Conservation (phyloP, 2,329 filamentous ascomycete species). For the Venturia asperata region DNA sequence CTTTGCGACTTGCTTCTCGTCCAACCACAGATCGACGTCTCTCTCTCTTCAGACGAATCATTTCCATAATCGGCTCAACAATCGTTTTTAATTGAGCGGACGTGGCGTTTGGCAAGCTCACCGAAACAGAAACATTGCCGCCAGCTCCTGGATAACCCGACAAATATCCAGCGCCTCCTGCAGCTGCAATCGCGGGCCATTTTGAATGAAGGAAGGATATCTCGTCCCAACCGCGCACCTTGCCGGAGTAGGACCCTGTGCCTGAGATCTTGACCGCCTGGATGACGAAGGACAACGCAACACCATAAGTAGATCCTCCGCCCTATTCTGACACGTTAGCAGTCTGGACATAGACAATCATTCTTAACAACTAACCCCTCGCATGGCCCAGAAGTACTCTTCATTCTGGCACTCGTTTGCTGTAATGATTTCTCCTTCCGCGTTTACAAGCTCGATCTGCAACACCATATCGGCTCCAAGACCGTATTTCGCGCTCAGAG, state of each 20-base stretch:
- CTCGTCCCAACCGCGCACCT: conserved; percentile 12
- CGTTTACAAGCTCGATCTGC: conserved; percentile 35
- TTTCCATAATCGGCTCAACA: conserved; percentile 13
- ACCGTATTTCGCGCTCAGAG: conserved; percentile 29
- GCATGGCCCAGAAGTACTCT: conserved; percentile 15
- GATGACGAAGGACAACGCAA: conserved; percentile 12
- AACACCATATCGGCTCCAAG: conserved; percentile 25
- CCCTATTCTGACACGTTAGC: neutral
- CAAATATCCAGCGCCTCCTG: conserved; percentile 6
- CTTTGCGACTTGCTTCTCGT: neutral
- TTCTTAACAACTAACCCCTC: conserved; percentile 3
- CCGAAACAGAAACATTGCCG: neutral
- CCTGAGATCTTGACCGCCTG: conserved; percentile 1
- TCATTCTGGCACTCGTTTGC: conserved; percentile 28
- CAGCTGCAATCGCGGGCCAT: conserved; percentile 7
- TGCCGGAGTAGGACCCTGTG: neutral
- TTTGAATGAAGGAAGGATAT: neutral
- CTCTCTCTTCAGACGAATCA: neutral
- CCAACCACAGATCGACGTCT: neutral
- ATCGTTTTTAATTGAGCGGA: neutral
- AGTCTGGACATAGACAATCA: neutral
- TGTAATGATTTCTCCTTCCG: conserved; percentile 32
- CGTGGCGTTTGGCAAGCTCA: conserved; percentile 4
- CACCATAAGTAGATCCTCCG: conserved; percentile 19
- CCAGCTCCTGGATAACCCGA: conserved; percentile 3